phyloP scores from a whole-genome alignment of 2,329 filamentous ascomycete genomes.

The Cladophialophora bantiana region DNA sequence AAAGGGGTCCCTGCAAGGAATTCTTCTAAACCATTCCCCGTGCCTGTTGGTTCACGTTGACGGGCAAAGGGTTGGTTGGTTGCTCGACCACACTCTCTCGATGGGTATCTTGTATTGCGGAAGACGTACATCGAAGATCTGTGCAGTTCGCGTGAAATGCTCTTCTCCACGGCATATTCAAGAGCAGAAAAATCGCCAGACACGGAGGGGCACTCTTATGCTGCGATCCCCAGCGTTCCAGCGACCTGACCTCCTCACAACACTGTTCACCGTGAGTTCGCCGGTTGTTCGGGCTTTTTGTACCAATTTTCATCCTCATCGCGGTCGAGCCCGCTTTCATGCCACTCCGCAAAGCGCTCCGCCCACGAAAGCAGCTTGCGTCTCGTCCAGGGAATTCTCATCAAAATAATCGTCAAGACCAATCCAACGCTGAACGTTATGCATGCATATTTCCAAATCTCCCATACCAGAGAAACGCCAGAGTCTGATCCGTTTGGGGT shows the following conservation, averaged over 20 bases:
- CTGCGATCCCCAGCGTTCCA: neutral
- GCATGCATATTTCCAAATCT: conserved; percentile 31
- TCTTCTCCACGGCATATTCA: neutral
- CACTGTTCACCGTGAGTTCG: neutral
- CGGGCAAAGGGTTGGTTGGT: neutral
- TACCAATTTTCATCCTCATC: conserved; percentile 17
- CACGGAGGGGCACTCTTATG: neutral
- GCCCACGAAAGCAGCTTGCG: conserved; percentile 36
- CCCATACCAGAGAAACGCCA: conserved; percentile 26
- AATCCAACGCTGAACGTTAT: conserved; percentile 30
- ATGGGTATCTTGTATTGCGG: neutral
- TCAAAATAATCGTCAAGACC: conserved; percentile 36
- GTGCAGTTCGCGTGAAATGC: neutral
- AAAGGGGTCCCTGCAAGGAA: neutral
- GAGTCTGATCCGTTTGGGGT: neutral
- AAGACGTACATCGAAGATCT: neutral
- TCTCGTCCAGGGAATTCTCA: conserved; percentile 38
- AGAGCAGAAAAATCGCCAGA: neutral
- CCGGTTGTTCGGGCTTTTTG: conserved; percentile 1
- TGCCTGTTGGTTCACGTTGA: neutral
- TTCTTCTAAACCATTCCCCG: neutral
- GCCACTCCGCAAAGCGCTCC: conserved; percentile 39
- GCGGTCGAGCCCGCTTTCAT: conserved; percentile 32
- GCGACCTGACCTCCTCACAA: neutral
- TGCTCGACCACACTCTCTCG: neutral